A percentile compares a stretch with the other conserved stretches of the same genome.
These are phyloP conservation scores for Arabidopsis thaliana DNA, from an alignment of 345 rosid genomes.

Conservation along the genomic window TAIR10.1 NC_003071.7:6877001-6877500, in stretches of 20 bases:
- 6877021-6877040: not conserved
- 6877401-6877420: too few relatives aligned
- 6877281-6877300: not conserved
- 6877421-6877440: too few relatives aligned
- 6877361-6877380: too few relatives aligned
- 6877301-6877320: not conserved
- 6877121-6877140: not conserved
- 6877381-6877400: too few relatives aligned
- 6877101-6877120: too few relatives aligned
- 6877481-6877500: too few relatives aligned
- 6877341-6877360: too few relatives aligned
- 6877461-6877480: too few relatives aligned
- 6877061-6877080: not conserved
- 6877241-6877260: not conserved
- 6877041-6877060: not conserved
- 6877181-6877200: not conserved
- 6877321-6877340: too few relatives aligned
- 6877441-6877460: too few relatives aligned
- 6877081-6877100: not conserved
- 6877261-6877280: not conserved
- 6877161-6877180: not conserved
- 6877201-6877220: not conserved
- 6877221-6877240: not conserved
- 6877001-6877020: not conserved
- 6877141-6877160: not conserved